Percentiles rank a stretch among this genome's conserved stretches.
phyloP scores from a whole-genome alignment of 1,284 basidiomycete genomes.

The Ustilago curta region DNA sequence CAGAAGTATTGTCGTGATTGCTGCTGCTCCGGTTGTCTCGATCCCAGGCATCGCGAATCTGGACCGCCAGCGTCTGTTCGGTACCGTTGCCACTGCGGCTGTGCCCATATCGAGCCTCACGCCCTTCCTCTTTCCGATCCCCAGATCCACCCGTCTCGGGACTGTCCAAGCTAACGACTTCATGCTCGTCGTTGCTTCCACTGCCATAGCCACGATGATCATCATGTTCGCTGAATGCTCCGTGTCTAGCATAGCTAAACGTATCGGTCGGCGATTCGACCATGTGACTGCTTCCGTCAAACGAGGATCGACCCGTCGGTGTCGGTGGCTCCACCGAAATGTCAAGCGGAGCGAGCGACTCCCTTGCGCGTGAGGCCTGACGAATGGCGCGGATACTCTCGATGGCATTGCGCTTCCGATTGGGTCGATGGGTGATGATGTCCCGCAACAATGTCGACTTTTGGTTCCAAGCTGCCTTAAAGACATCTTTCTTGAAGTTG shows the following conservation, averaged over 20 bases:
- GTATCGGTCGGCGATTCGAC: constrained; percentile 39
- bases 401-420: constrained; percentile 44
- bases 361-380: constrained; percentile 29
- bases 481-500: constrained; percentile 64
- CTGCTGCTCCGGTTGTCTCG: constrained; percentile 14
- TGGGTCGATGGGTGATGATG: constrained; percentile 56
- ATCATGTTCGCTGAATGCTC: constrained; percentile 10
- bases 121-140: constrained; percentile 15
- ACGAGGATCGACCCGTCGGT: constrained; percentile 15
- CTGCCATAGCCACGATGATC: constrained; percentile 8
- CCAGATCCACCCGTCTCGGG: not conserved
- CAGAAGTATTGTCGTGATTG: not conserved
- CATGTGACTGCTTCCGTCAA: constrained; percentile 20
- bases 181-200: constrained; percentile 5
- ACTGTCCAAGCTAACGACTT: not conserved
- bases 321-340: constrained; percentile 42
- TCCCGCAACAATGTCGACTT: constrained; percentile 62
- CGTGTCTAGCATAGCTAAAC: constrained; percentile 21
- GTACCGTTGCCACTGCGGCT: constrained; percentile 19
- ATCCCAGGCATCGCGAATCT: constrained; percentile 37
- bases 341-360: constrained; percentile 23
- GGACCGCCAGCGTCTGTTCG: constrained; percentile 33
- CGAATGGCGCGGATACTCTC: constrained; percentile 41
- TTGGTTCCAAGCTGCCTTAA: constrained; percentile 66
- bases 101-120: not conserved